These are phyloP conservation scores for Gracilaria vermiculophylla DNA, from an alignment of 23 red algal species.

Conservation along the genomic window DNA sequence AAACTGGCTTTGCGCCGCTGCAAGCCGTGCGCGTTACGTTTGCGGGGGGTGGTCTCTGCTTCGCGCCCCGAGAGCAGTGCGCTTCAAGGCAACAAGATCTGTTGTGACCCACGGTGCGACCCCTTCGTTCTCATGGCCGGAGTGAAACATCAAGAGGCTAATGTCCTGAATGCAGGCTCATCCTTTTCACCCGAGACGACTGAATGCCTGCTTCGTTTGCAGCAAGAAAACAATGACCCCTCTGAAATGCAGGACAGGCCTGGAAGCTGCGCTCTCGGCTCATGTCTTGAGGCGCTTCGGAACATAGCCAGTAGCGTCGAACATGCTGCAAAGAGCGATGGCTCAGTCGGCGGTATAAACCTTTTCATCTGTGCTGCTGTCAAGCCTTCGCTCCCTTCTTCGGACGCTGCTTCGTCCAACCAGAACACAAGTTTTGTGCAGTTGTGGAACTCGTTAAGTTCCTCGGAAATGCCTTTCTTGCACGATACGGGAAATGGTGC, in stretches of 20 bases:
- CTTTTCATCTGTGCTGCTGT: neutral
- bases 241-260: neutral
- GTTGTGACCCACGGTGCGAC: conserved; percentile 17
- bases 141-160: neutral
- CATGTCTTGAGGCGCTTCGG: conserved; percentile 4
- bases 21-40: neutral
- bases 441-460: neutral
- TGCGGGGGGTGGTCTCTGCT: neutral
- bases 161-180: neutral
- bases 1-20: too few species aligned
- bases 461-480: neutral
- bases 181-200: neutral
- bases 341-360: neutral
- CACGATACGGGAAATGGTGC: neutral
- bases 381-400: neutral
- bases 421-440: neutral
- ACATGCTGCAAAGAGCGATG: conserved; percentile 11
- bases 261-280: neutral
- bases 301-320: conserved; percentile 12
- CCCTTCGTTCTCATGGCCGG: neutral
- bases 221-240: neutral
- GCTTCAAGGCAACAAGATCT: neutral
- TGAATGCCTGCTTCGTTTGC: conserved; percentile 1
- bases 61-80: neutral
- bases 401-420: neutral